Evolutionary conservation across 352 stramenopile genomes (phyloP), one percentile per base, ranked within the genome.

Genomic region (Albugo candida): DNA sequence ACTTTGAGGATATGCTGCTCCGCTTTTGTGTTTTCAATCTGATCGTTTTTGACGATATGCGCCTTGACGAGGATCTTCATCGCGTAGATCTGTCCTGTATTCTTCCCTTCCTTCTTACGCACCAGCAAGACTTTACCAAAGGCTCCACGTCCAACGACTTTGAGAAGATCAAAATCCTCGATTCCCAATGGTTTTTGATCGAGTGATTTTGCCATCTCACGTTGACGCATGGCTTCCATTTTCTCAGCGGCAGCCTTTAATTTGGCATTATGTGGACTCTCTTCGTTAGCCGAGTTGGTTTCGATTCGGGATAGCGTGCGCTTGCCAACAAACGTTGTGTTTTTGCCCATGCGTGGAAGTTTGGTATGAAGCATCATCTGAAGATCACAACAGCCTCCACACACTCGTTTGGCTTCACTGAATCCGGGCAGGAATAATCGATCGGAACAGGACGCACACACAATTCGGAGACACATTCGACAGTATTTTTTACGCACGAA

Each of bases 121-220:
- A 97, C 92, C 5, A 97, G 57, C 53, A 97, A 64, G 35, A 97
- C 87, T 60, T 97, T 97, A 31, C 92, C 92, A 46, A 97, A 97
- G 2, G 85, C 83, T 40, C 92, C 92, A 42, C 94, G 93, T 13
- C 92, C 92, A 11, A 97, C 82, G 11, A 97, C 87, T 55, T 96
- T 96, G 18, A 97, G 65, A 31, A 97, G 52, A 49, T 97, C 81
- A 58, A 97, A 97, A 62, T 97, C 92, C 3, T 89, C 74, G 50
- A 95, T 95, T 35, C 54, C 63, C 31, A 96, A 48, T 2, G 79
- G 79, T 11, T 57, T 54, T 34, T 70, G 70, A 53, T 83, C 73
- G 1, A 73, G 70, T 48, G 86, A 70, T 56, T 79, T 78, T 0
- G 62, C 67, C 13, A 77, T 38, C 53, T 92, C 79, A 13, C 76